Evolutionary conservation across 192 early-diverging fungal species (phyloP), one percentile per base, ranked within the genome.

Genomic region (Coemansia sp.): DNA sequence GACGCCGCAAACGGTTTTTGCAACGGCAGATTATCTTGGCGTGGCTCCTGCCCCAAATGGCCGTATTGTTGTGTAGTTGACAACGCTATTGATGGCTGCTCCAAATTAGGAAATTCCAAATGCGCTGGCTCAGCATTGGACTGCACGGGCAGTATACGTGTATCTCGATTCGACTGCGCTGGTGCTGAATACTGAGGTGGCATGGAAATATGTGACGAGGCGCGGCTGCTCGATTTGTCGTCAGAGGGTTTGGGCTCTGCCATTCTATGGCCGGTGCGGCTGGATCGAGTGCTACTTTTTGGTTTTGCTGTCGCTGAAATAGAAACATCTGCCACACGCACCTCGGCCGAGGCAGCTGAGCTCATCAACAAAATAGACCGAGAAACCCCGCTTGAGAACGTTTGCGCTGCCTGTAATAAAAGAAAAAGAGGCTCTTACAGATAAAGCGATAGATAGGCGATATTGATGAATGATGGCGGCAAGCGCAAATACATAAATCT

Each of bases 291-390:
- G 54, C 63, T 55, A 43, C 16, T 60, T 39, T 12, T 72, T 48
- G 26, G 50, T 40, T 48, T 49, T 31, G 35, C 40, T 13, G 55
- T 20, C 16, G 55, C 46, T 47, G 52, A 63, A 43, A 61, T 58
- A 28, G 57, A 37, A 50, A 65, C 65, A 75, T 75, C 65, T 56
- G 72, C 38, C 33, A 53, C 61, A 40, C 61, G 65, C 47, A 64
- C 53, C 61, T 75, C 57, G 65, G 57, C 38, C 20, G 71, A 67
- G 60, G 65, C 49, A 50, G 65, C 72, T 26, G 72, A 53, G 48
- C 61, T 59, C 72, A 75, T 75, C 49, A 72, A 72, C 47, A 55
- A 41, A 50, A 38, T 53, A 23, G 19, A 39, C 9, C 50, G 12
- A 33, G 18, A 30, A 16, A 12, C 38, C 5, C 28, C 8, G 51